Evolutionary conservation across 805 yeast species (phyloP).

Genomic region (Saccharomyces eubayanus): DNA sequence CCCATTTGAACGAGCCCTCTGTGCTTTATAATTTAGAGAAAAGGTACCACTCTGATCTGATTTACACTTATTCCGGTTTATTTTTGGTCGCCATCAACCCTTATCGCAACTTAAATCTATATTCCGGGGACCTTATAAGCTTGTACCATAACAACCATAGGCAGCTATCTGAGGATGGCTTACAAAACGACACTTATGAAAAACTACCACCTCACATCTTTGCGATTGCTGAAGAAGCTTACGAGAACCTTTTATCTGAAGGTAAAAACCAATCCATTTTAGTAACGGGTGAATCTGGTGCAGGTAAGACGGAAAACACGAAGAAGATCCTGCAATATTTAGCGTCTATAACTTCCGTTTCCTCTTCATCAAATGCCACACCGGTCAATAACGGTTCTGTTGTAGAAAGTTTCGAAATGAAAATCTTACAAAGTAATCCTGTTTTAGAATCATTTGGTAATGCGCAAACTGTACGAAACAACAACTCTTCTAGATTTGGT

Average conservation of each 20-base stretch:
- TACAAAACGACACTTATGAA: background rate
- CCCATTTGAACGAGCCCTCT: conserved; percentile 89
- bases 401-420: conserved; percentile 57
- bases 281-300: conserved; percentile 99
- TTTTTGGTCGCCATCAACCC: conserved; percentile 95
- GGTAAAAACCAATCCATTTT: conserved; percentile 77
- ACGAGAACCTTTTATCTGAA: conserved; percentile 60
- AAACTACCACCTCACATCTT: conserved; percentile 67
- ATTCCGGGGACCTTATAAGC: conserved; percentile 49
- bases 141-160: conserved; percentile 44
- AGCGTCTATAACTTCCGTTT: conserved; percentile 55
- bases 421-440: conserved; percentile 89
- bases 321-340: conserved; percentile 89
- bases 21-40: conserved; percentile 77
- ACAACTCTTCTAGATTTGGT: conserved; percentile 94
- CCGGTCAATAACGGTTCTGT: conserved; percentile 7
- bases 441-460: conserved; percentile 94
- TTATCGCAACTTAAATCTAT: conserved; percentile 65
- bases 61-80: conserved; percentile 91
- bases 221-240: conserved; percentile 83
- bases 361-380: conserved; percentile 3
- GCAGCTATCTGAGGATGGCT: background rate
- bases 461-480: conserved; percentile 88
- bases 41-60: conserved; percentile 68
- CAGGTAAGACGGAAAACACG: conserved; percentile 97